Evolutionary conservation across 192 early-diverging fungal genomes (phyloP), one percentile per base, ranked within the genome.

Genomic region (Coemansia interrupta): DNA sequence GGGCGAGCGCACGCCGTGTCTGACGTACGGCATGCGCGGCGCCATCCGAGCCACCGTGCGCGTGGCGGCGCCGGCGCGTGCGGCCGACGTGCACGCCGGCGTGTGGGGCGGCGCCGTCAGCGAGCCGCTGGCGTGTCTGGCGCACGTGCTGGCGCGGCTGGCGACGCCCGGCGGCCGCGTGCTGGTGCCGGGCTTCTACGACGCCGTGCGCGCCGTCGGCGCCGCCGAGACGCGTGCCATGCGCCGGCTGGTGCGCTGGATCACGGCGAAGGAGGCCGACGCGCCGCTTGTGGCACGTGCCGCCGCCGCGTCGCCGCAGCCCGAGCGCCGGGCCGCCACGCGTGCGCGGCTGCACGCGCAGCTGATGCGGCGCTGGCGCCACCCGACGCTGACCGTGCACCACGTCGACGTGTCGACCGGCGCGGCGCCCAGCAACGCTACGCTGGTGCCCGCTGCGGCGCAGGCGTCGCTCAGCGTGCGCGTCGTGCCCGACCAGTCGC

Each of bases 21-120:
- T 91, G 57, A 91, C 87, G 6, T 91, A 91, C 64, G 89, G 89
- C 12, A 73, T 91, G 63, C 86, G 89, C 40, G 89, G 89, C 10
- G 83, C 89, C 0, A 87, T 91, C 40, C 81, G 84, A 20, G 85
- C 89, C 18, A 83, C 72, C 10, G 44, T 91, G 40, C 59, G 72
- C 23, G 67, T 87, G 47, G 32, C 32, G 3, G 32, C 32, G 32
- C 32, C 32, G 3, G 68, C 63, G 64, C 61, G 66, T 58, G 47
- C 67, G 12, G 77, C 82, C n/a, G 89, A 91, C 56, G 79, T 89
- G 20, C 89, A 91, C 60, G 84, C 88, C 36, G 88, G 88, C 19
- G 84, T 90, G 18, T 83, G 85, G 68, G 88, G 88, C 56, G 88
- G 88, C 10, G 87, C 88, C 11, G 86, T 86, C 17, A 85, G 78